These are phyloP conservation scores for Erysimum pusillum DNA, from an alignment of 441 rosid genomes.

Conservation along the genomic window DNA sequence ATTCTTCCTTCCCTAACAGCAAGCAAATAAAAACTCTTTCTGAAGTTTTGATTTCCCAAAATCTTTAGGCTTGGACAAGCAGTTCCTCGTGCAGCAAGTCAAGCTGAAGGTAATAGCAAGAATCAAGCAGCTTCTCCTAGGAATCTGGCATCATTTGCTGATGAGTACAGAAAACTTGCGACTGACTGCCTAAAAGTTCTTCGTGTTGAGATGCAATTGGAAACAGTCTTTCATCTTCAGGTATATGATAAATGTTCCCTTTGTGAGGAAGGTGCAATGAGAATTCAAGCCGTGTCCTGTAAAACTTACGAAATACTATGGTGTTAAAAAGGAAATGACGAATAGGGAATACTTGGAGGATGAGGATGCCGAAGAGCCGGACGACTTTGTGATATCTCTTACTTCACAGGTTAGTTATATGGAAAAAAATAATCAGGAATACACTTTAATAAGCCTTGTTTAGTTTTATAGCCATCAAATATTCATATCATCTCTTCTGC, in stretches of 20 bases:
- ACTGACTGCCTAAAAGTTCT: slow-evolving; percentile 95
- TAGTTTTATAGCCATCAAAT: slow-evolving; percentile 35
- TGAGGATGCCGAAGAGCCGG: slow-evolving; percentile 98
- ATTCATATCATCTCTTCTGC: slow-evolving; percentile 13
- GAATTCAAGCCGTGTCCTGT: slow-evolving; percentile 16
- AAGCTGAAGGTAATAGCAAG: slow-evolving; percentile 63
- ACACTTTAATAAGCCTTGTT: slow-evolving; percentile 18
- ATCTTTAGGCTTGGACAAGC: slow-evolving; percentile 75
- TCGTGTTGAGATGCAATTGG: slow-evolving; percentile 98
- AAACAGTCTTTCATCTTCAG: slow-evolving; percentile 96
- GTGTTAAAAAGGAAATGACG: slow-evolving; percentile 82
- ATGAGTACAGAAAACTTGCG: slow-evolving; percentile 93
- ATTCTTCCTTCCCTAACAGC: slow-evolving; percentile 30
- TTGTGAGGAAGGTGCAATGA: slow-evolving; percentile 28
- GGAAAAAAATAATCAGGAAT: not conserved
- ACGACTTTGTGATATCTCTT: slow-evolving; percentile 89
- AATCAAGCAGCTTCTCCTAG: slow-evolving; percentile 53
- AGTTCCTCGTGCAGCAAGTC: slow-evolving; percentile 60
- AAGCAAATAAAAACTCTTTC: slow-evolving; percentile 23
- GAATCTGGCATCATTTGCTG: slow-evolving; percentile 82
- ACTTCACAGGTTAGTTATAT: slow-evolving; percentile 77
- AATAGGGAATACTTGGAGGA: slow-evolving; percentile 91
- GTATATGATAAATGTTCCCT: slow-evolving; percentile 51
- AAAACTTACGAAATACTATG: slow-evolving; percentile 40
- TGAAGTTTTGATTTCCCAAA: slow-evolving; percentile 40